Evolutionary conservation across 2,329 filamentous ascomycete species (phyloP), one percentile per base, ranked within the genome.

Genomic region (Fusarium pininemorale): DNA sequence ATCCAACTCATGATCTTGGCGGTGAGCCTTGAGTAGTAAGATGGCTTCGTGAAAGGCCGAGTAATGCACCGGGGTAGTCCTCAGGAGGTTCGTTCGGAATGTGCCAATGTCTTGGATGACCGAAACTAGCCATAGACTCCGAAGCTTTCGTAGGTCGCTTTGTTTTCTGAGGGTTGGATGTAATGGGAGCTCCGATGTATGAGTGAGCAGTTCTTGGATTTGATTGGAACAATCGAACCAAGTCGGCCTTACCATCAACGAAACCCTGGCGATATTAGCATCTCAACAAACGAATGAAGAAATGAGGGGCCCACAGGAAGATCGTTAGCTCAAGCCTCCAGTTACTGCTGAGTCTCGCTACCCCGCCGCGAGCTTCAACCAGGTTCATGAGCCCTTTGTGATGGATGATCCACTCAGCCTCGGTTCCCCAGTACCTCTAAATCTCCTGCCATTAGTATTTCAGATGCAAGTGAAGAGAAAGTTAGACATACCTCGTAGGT

Each of bases 141-240:
- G 60, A 7, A 66, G n/a, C 1, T 51, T 45, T n/a, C 54, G 42
- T 14, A 28, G 18, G 5, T 65, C 42, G 6, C 37, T 37, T 15
- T 7, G 37, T 1, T 35, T 32, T 5, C 50, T 32, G 0, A 57
- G 37, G 6, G 39, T n/a, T 22, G 63, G 50, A 16, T 50, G 35
- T 9, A 22, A 28, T 14, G 28, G 11, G 42, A 30, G 24, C 16
- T 56, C 24, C 24, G 53, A 24, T 9, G 13, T 6, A 6, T 38
- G 41, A 7, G 11, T 26, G 4, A 51, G 63, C 1, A 66, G 24
- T 3, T 65, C 63, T 39, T 65, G 41, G 14, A 66, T 65, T 30
- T 66, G 63, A 11, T 66, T 66, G 9, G 63, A 66, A 45, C 63
- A 66, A 10, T 66, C 60, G 15, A 66, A 50, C 63, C 63, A 66